Percentiles rank a stretch among this genome's conserved stretches.
These are phyloP conservation scores for Sugiyamaella paludigena DNA, from an alignment of 1,139 yeast species.

Conservation along the genomic window DNA sequence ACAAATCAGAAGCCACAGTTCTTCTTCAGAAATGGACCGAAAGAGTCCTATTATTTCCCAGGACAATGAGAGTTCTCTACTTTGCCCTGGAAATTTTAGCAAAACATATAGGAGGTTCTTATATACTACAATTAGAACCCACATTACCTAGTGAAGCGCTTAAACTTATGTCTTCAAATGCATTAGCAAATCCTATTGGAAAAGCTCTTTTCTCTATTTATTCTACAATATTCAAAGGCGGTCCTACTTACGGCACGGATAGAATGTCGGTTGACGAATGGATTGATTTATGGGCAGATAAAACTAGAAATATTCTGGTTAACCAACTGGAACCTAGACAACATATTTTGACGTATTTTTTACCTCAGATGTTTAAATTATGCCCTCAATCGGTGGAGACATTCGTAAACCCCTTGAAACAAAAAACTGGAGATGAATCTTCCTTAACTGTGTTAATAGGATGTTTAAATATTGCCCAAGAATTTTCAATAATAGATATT, in stretches of 20 bases:
- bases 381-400: conserved; percentile 45
- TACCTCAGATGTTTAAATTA: conserved; percentile 60
- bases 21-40: conserved; percentile 47
- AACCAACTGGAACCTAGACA: conserved; percentile 39
- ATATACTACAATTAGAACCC: conserved; percentile 46
- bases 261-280: conserved; percentile 38
- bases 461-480: conserved; percentile 63
- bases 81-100: conserved; percentile 56
- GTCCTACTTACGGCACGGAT: background rate
- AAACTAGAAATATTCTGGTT: conserved; percentile 41
- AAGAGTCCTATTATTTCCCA: conserved; percentile 44
- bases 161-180: conserved; percentile 51
- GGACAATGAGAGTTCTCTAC: conserved; percentile 57
- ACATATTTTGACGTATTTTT: conserved; percentile 56
- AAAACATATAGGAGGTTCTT: conserved; percentile 44
- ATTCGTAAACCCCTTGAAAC: conserved; percentile 38
- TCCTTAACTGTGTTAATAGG: conserved; percentile 48
- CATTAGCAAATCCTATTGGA: conserved; percentile 66
- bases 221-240: conserved; percentile 27
- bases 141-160: conserved; percentile 44
- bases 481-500: conserved; percentile 54
- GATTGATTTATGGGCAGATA: conserved; percentile 53
- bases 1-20: conserved; percentile 21
- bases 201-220: conserved; percentile 54
- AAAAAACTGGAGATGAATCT: conserved; percentile 33